A percentile compares a stretch with the other conserved stretches of the same genome.
These are phyloP conservation scores for Dicorynia guianensis DNA, from an alignment of 306 rosid genomes.

Conservation along the genomic window DNA sequence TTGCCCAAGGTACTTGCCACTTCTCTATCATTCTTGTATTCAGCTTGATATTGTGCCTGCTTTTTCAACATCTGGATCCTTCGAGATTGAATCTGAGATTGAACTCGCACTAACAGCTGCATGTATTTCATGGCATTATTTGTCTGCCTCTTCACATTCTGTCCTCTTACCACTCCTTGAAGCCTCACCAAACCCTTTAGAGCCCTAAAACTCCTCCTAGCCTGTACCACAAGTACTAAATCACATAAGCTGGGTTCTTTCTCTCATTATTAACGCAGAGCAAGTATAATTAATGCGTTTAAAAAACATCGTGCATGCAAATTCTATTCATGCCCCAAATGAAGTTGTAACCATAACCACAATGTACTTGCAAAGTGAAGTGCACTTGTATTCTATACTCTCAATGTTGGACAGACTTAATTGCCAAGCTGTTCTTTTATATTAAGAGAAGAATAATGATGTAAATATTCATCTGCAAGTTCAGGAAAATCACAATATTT, in stretches of 20 bases:
- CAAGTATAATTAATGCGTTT: slow-evolving; percentile 8
- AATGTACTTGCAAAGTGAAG: slow-evolving; percentile 15
- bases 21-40: slow-evolving; percentile 71
- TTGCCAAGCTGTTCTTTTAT: neutral
- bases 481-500: neutral
- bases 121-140: slow-evolving; percentile 93
- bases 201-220: slow-evolving; percentile 92
- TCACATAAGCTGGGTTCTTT: slow-evolving; percentile 27
- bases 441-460: neutral
- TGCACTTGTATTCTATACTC: slow-evolving; percentile 3
- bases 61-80: slow-evolving; percentile 92
- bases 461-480: neutral
- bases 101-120: slow-evolving; percentile 94
- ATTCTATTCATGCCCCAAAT: neutral
- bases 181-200: slow-evolving; percentile 94
- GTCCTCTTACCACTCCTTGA: slow-evolving; percentile 98
- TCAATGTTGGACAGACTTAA: slow-evolving; percentile 10
- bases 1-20: slow-evolving; percentile 70
- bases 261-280: slow-evolving; percentile 15
- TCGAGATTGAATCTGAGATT: slow-evolving; percentile 91
- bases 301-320: slow-evolving; percentile 9
- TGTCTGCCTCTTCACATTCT: slow-evolving; percentile 96
- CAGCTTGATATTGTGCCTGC: slow-evolving; percentile 81
- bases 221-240: slow-evolving; percentile 59
- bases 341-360: neutral